Percentiles rank a stretch among this genome's conserved stretches.
phyloP scores from a whole-genome alignment of 495 filamentous ascomycete species.

The Podospora pseudocomata region DNA sequence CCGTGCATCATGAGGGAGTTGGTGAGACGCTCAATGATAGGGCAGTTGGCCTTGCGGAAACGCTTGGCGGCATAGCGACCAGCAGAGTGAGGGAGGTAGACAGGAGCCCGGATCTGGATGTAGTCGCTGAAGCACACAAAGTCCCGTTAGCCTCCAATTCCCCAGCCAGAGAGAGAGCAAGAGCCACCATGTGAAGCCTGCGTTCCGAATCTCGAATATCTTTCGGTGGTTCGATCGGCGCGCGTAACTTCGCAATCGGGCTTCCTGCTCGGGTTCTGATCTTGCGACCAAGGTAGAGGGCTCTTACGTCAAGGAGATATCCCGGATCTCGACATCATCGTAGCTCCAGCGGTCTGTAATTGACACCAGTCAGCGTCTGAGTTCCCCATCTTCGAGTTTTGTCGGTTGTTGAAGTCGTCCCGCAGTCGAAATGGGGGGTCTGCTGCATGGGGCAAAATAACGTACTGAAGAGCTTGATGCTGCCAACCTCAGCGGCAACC shows the following conservation, averaged over 20 bases:
- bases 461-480: conserved; percentile 90
- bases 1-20: conserved; percentile 99
- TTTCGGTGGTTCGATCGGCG: background rate
- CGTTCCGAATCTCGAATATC: conserved; percentile 10
- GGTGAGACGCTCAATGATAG: conserved; percentile 99
- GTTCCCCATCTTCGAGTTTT: conserved; percentile 12
- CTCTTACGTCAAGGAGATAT: conserved; percentile 98
- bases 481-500: conserved; percentile 81
- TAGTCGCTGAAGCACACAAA: conserved; percentile 72
- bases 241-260: background rate
- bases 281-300: conserved; percentile 10
- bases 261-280: background rate
- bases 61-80: conserved; percentile 98
- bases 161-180: background rate
- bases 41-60: conserved; percentile 99
- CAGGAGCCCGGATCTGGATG: conserved; percentile 97
- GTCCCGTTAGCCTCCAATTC: conserved; percentile 44
- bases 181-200: background rate
- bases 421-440: background rate
- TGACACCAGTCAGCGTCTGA: conserved; percentile 29
- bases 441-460: background rate
- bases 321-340: conserved; percentile 98
- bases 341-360: conserved; percentile 62
- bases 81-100: conserved; percentile 98
- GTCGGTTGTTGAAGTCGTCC: background rate